Conservation (phyloP, 1,139 yeast genomes). For the Suhomyces wounanorum region DNA sequence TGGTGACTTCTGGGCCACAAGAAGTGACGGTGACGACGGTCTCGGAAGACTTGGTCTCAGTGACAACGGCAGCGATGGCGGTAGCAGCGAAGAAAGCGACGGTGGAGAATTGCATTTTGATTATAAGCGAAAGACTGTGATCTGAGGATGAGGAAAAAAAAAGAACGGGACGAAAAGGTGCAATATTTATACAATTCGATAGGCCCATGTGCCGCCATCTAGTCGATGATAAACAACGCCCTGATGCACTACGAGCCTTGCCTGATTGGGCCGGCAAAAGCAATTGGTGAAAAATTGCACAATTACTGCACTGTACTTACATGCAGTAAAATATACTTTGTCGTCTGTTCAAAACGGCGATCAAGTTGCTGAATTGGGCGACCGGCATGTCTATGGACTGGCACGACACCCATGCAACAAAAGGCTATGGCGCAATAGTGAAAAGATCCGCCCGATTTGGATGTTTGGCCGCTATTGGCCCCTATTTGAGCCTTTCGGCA, state of each 20-base stretch:
- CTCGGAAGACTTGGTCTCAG: constrained; percentile 22
- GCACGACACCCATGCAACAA: not conserved
- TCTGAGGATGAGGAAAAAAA: constrained; percentile 16
- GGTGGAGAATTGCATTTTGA: constrained; percentile 29
- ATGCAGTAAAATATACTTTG: not conserved
- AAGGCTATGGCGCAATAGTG: not conserved
- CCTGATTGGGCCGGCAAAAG: not conserved
- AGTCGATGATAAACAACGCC: not conserved
- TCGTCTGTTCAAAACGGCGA: not conserved
- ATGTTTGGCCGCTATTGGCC: not conserved
- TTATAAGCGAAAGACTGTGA: constrained; percentile 27
- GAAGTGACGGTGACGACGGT: constrained; percentile 31
- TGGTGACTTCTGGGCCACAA: constrained; percentile 27
- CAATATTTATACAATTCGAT: constrained; percentile 8
- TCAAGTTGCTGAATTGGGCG: not conserved
- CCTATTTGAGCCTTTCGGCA: not conserved
- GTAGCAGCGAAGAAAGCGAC: constrained; percentile 29
- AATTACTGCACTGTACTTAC: not conserved
- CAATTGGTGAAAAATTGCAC: constrained; percentile 1
- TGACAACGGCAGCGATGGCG: constrained; percentile 24
- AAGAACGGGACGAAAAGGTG: not conserved
- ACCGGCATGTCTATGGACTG: not conserved
- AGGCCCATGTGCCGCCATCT: not conserved
- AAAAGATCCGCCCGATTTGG: not conserved
- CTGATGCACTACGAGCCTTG: not conserved